Evolutionary conservation across 768 basidiomycete genomes (phyloP).

Genomic region (Rhodotorula toruloides): DNA sequence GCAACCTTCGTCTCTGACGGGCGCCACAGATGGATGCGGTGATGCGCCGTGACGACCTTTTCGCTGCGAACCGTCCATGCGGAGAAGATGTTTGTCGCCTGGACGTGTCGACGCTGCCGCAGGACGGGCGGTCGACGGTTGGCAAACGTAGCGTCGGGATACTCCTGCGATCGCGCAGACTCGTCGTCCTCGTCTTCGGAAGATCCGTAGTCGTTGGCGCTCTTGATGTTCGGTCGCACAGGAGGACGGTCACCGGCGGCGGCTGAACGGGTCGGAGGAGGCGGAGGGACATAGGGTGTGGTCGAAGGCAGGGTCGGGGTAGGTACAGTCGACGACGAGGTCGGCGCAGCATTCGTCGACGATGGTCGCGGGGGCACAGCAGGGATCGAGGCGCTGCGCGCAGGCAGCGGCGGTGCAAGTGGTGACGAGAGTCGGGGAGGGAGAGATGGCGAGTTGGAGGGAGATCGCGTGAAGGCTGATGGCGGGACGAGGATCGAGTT

Average conservation of each 20-base stretch:
- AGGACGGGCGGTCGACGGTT: conserved; percentile 49
- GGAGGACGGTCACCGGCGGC: conserved; percentile 11
- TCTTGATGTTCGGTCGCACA: background rate
- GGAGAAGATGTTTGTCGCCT: conserved; percentile 40
- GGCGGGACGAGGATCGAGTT: background rate
- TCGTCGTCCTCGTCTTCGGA: conserved; percentile 33
- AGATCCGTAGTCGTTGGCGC: conserved; percentile 9
- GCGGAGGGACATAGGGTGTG: conserved; percentile 26
- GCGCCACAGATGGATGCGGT: conserved; percentile 47
- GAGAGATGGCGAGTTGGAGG: background rate
- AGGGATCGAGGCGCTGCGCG: too few species aligned
- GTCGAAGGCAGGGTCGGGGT: background rate
- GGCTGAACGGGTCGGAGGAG: conserved; percentile 25
- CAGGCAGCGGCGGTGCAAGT: too few species aligned
- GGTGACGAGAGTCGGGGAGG: background rate
- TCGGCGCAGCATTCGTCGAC: background rate
- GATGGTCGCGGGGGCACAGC: background rate
- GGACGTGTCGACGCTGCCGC: conserved; percentile 43
- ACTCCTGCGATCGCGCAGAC: conserved; percentile 44
- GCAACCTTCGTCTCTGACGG: conserved; percentile 32
- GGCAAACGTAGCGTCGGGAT: conserved; percentile 50
- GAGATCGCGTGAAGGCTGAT: background rate
- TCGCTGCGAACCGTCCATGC: conserved; percentile 47
- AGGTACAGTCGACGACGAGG: background rate
- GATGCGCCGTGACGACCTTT: conserved; percentile 45